Conservation (phyloP, 1,284 basidiomycete species). For the Tylopilus sp. region DNA sequence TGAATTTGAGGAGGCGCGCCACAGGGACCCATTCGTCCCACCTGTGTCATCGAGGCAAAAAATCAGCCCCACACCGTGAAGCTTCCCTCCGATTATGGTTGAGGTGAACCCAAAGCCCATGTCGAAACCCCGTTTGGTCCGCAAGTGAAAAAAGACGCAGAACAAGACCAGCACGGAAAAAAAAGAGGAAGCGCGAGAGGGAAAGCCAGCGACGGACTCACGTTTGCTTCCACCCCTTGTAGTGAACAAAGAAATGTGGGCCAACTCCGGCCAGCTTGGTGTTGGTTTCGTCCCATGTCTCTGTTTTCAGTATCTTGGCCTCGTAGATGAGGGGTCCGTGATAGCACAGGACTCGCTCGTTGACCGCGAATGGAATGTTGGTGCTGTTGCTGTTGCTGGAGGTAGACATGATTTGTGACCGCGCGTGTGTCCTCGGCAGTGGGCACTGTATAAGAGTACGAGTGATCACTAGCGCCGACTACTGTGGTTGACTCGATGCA, state of each 20-base stretch:
- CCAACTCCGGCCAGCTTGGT: conserved; percentile 77
- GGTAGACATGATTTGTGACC: background rate
- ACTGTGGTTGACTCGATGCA: no score
- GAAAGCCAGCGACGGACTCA: conserved; percentile 54
- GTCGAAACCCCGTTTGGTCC: no score
- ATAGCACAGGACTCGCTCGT: conserved; percentile 38
- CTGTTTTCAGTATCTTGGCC: conserved; percentile 90
- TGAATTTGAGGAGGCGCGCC: conserved; percentile 86
- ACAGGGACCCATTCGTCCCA: conserved; percentile 99
- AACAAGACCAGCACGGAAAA: background rate
- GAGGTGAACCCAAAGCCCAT: background rate
- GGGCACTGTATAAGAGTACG: no score
- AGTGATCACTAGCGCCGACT: no score
- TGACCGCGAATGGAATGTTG: conserved; percentile 31
- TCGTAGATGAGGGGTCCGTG: conserved; percentile 43
- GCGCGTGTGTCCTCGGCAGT: no score
- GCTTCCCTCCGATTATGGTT: background rate
- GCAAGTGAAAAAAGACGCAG: background rate
- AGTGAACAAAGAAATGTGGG: conserved; percentile 95
- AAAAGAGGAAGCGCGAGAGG: background rate
- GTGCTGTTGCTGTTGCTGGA: background rate
- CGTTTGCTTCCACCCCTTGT: conserved; percentile 99
- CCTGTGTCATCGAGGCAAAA: conserved; percentile 51
- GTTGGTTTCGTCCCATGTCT: conserved; percentile 79
- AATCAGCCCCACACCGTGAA: background rate